Evolutionary conservation across 208 protist species (phyloP).

Genomic region (Leishmania major): DNA sequence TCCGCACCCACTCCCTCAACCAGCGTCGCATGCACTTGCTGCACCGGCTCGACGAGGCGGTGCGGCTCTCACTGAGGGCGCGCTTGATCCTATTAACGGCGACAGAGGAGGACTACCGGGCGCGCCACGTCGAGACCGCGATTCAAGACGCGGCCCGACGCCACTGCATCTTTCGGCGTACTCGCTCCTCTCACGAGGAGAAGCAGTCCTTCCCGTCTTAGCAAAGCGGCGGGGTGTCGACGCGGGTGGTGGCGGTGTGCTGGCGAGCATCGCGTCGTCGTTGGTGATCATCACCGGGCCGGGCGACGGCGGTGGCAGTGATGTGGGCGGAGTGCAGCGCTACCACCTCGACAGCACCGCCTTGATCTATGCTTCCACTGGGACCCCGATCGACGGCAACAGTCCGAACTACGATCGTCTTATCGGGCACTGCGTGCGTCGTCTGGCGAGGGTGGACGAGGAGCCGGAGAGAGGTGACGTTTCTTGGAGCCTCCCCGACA

Average conservation of each 20-base stretch:
- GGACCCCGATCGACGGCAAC: too few species aligned
- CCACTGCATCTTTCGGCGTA: constrained; percentile 26
- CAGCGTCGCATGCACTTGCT: constrained; percentile 30
- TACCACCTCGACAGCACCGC: background rate
- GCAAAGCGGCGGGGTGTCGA: background rate
- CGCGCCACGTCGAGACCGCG: constrained; percentile 36
- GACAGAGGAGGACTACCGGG: constrained; percentile 35
- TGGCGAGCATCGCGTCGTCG: background rate
- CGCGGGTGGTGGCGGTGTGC: background rate
- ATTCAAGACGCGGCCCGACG: constrained; percentile 33
- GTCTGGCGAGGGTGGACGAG: background rate
- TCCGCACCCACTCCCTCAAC: constrained; percentile 38
- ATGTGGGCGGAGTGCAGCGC: background rate
- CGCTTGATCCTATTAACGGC: constrained; percentile 40
- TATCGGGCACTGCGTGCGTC: background rate
- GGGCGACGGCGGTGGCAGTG: constrained; percentile 7
- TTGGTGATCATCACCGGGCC: background rate
- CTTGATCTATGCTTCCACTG: background rate
- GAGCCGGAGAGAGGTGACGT: too few species aligned
- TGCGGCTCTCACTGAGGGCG: constrained; percentile 39
- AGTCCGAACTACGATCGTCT: background rate
- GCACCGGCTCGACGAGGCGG: constrained; percentile 33
- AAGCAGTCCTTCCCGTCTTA: background rate
- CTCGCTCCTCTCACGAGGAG: constrained; percentile 11
- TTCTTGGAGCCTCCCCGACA: background rate